These are phyloP conservation scores for Hyphopichia homilentoma DNA, from an alignment of 805 yeast species.

Conservation along the genomic window DNA sequence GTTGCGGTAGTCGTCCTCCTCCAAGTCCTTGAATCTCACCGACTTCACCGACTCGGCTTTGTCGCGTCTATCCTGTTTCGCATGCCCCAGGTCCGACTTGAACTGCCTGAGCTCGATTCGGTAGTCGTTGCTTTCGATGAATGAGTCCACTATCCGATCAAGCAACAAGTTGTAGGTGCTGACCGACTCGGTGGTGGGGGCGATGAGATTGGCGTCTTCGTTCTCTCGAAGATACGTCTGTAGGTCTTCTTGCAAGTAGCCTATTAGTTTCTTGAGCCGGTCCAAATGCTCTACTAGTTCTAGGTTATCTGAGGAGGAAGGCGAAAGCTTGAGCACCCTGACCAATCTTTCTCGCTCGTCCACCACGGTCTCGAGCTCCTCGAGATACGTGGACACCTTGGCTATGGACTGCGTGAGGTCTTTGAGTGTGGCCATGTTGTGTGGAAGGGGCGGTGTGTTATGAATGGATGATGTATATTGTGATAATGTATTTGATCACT, in stretches of 20 bases:
- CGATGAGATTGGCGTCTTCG: not conserved
- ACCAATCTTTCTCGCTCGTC: slow-evolving; percentile 33
- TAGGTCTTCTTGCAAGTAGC: slow-evolving; percentile 28
- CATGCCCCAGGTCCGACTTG: slow-evolving; percentile 14
- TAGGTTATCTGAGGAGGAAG: slow-evolving; percentile 36
- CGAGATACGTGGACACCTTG: slow-evolving; percentile 17
- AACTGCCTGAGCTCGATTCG: slow-evolving; percentile 8
- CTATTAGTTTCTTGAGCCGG: slow-evolving; percentile 22
- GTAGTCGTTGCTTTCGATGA: slow-evolving; percentile 19
- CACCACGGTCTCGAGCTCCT: slow-evolving; percentile 22
- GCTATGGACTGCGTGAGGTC: slow-evolving; percentile 17
- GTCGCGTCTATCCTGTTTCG: slow-evolving; percentile 26
- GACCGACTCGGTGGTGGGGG: not conserved
- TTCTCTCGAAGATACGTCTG: slow-evolving; percentile 4
- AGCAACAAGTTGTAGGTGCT: slow-evolving; percentile 1
- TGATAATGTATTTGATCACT: too few species aligned
- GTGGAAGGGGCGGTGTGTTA: too few species aligned
- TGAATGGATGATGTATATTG: too few species aligned
- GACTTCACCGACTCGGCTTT: slow-evolving; percentile 17
- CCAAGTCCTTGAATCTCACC: slow-evolving; percentile 35
- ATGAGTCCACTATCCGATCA: slow-evolving; percentile 14
- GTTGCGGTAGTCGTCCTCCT: slow-evolving; percentile 17
- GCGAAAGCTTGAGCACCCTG: slow-evolving; percentile 27
- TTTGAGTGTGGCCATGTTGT: slow-evolving; percentile 8
- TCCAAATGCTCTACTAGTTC: slow-evolving; percentile 29